Evolutionary conservation across 169 alveolate genomes (phyloP), one percentile per base, ranked within the genome.

Genomic region (Cyclospora cayetanensis): DNA sequence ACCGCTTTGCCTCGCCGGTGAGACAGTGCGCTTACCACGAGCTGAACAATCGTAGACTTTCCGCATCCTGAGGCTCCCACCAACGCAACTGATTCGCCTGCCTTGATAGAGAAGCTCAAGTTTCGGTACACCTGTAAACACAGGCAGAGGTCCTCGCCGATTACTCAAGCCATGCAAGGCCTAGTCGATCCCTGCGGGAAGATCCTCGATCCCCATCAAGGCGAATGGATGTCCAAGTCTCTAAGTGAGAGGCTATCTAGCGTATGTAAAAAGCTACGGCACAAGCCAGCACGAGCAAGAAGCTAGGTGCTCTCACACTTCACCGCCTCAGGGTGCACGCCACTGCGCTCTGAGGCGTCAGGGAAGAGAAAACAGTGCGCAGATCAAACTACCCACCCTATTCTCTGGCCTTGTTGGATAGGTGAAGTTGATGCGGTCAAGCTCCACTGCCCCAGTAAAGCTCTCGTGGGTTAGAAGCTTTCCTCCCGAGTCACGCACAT

Each of bases 61-160:
- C 99, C 99, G 70, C 98, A 91, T 1, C 98, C 99, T 12, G 97
- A 94, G 55, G 95, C 96, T n/a, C 99, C 99, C 1, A 97, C 98
- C 60, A 98, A 86, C 35, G 98, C 98, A n/a, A 95, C 95, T 7
- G 95, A 90, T 89, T 95, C 93, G 74, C 97, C 97, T 12, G 95
- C 92, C 34, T 83, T 43, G 42, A 96, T 85, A 34, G 91, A 83
- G 72, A 96, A 89, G 91, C 92, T 88, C 65, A 97, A 90, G 34
- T 91, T 92, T 20, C 94, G 55, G 70, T 82, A 89, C 29, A 92
- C 88, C 90, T 91, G 88, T 0, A 60, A 65, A 65, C 22, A 34
- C 41, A 22, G 3, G 22, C 31, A 4, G 34, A 82, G 29, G 15
- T 29, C 5, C 29, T 12, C 60, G 60, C 60, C 15, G 15, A 15